Percentiles rank a stretch among this genome's conserved stretches.
These are phyloP conservation scores for Termitomyces sp. DNA, from an alignment of 1,284 basidiomycete genomes.

Conservation along the genomic window DNA sequence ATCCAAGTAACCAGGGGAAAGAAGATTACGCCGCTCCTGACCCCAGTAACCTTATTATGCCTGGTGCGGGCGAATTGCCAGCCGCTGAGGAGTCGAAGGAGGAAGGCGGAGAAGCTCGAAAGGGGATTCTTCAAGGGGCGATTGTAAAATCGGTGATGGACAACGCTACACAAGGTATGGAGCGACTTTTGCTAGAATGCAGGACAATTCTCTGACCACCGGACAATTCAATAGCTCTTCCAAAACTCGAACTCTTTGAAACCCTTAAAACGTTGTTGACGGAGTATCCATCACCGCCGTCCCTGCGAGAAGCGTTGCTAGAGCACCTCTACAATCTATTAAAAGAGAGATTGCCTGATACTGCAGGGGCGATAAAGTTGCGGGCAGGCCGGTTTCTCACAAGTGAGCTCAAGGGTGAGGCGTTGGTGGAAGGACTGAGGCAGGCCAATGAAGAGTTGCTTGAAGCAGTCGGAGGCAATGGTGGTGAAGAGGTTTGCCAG, in stretches of 20 bases:
- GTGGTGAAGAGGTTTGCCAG: conserved; percentile 33
- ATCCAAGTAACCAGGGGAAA: conserved; percentile 17
- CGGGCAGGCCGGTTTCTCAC: conserved; percentile 44
- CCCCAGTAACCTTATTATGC: conserved; percentile 23
- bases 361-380: conserved; percentile 49
- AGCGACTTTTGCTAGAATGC: conserved; percentile 15
- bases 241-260: conserved; percentile 54
- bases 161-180: conserved; percentile 63
- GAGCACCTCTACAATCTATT: conserved; percentile 52
- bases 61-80: conserved; percentile 11
- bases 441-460: conserved; percentile 55
- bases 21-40: conserved; percentile 23
- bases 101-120: conserved; percentile 46
- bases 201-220: conserved; percentile 11
- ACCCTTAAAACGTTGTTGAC: conserved; percentile 50
- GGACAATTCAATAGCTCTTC: conserved; percentile 40
- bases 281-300: conserved; percentile 47
- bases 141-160: conserved; percentile 67
- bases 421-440: conserved; percentile 52
- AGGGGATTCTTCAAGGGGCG: conserved; percentile 62
- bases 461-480: conserved; percentile 19
- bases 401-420: conserved; percentile 36
- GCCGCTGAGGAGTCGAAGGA: conserved; percentile 19
- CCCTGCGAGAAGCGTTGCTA: conserved; percentile 45
- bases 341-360: conserved; percentile 38